Evolutionary conservation across 768 basidiomycete species (phyloP).

Genomic region (Paxillus rubicundulus): DNA sequence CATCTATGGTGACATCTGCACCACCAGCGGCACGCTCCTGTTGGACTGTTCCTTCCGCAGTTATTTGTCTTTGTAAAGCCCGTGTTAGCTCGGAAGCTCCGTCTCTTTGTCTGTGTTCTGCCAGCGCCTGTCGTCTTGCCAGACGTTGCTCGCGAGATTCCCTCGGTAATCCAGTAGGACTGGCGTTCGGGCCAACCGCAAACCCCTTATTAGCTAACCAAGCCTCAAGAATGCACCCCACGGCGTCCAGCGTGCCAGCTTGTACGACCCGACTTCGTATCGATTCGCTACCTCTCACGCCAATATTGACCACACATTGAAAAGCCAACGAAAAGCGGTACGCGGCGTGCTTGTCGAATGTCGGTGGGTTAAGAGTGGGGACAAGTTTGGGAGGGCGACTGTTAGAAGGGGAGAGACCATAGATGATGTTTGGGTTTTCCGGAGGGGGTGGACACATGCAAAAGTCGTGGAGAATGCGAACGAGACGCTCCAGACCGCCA

Average conservation of each 20-base stretch:
- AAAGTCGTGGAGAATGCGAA: constrained; percentile 87
- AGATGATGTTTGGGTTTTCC: constrained; percentile 71
- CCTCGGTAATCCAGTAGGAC: constrained; percentile 69
- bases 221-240: constrained; percentile 89
- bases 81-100: constrained; percentile 51
- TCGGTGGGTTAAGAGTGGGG: constrained; percentile 63
- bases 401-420: constrained; percentile 71
- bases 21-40: constrained; percentile 8
- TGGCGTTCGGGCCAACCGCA: constrained; percentile 75
- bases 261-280: constrained; percentile 92
- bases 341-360: constrained; percentile 80
- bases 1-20: constrained; percentile 14
- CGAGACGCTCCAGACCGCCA: constrained; percentile 93
- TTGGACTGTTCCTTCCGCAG: constrained; percentile 29
- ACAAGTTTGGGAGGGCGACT: constrained; percentile 51
- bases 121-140: constrained; percentile 54
- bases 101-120: constrained; percentile 57
- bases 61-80: constrained; percentile 54
- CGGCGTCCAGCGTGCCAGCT: constrained; percentile 90
- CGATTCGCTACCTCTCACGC: constrained; percentile 90
- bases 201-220: constrained; percentile 90
- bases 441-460: constrained; percentile 81
- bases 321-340: constrained; percentile 92
- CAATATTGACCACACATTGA: constrained; percentile 96
- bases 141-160: constrained; percentile 75